Conservation (phyloP, 768 basidiomycete genomes). For the Chiua virens region DNA sequence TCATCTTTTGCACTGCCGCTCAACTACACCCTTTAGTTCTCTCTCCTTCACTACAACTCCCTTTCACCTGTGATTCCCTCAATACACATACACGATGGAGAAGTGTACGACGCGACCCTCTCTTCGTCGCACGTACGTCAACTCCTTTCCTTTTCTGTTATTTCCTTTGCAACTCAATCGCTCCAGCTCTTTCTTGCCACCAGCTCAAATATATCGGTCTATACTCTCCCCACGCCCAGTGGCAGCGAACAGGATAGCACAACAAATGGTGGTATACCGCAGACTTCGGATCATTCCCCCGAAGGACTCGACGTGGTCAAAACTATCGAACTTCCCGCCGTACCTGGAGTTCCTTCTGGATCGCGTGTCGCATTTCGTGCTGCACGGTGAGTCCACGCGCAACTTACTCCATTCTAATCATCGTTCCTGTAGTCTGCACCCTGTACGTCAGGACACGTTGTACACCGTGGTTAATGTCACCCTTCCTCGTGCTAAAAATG, state of each 20-base stretch:
- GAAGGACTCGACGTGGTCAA: conserved; percentile 43
- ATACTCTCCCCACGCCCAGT: conserved; percentile 46
- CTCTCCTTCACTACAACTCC: conserved; percentile 64
- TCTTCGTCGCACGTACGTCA: conserved; percentile 57
- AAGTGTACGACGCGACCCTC: conserved; percentile 88
- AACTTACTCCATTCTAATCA: conserved; percentile 5
- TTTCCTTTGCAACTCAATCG: neutral
- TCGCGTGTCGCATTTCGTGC: conserved; percentile 58
- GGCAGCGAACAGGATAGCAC: neutral
- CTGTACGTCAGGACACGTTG: conserved; percentile 47
- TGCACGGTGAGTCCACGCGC: conserved; percentile 43
- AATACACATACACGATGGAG: conserved; percentile 59
- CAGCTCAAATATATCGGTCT: conserved; percentile 62
- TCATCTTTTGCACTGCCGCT: conserved; percentile 9
- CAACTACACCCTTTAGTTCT: conserved; percentile 42
- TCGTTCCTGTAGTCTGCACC: conserved; percentile 51
- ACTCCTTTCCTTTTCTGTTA: neutral
- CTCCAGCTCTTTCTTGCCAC: conserved; percentile 65
- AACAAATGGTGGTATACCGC: conserved; percentile 29
- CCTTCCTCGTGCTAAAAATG: conserved; percentile 54
- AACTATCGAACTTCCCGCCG: conserved; percentile 54
- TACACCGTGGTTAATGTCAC: conserved; percentile 75
- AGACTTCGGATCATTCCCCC: conserved; percentile 12
- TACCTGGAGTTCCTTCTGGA: conserved; percentile 44
- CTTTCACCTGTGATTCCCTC: conserved; percentile 48